Base-by-base conservation (phyloP, 805 yeast genomes). In the Wickerhamiella shivajii region DNA sequence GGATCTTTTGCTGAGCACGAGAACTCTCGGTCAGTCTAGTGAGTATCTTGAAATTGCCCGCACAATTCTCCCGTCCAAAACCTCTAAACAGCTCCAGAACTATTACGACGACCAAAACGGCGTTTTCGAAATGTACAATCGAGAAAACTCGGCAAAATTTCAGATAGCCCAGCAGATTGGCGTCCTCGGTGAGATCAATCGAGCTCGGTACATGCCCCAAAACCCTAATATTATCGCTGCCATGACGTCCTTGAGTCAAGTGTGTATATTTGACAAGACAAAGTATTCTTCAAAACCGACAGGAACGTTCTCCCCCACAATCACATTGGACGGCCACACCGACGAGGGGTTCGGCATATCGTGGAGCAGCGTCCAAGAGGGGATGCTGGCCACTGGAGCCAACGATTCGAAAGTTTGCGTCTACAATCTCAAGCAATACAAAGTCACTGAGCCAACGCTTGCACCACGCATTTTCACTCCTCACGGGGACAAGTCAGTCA, bases 171-270 rank as follows among this genome's bases (percentile, higher is more conserved):
- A 79, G 53, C 64, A 66, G 28, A 72, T 79, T n/a, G 62, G 67
- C 21, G 83, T 74, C 43, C 52, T 58, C 1, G 84, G 80, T 2
- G 90, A 77, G 42, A 74, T 84, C 36, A 80, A 81, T 49, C 67
- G 69, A 40, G 74, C 78, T 0, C 62, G 76, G 23, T 70, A 68
- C 46, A 69, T 79, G 73, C 93, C 94, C 0, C 87, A 77, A 44
- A 85, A 85, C 46, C 90, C 90, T 2, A 90, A 84, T 47, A 48
- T 85, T 4, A 63, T 85, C 4, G 81, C 85, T 2, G 67, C 83
- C 13, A 69, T 74, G 7, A 71, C 78, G 27, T 70, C 76, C 26
- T 51, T 57, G 20, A 95, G 95, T 1, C 59, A 66, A 10, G 60
- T 76, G 9, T 69, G 65, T 33, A 56, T 85, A 3, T 80, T 74